Evolutionary conservation across 1,284 basidiomycete species (phyloP), one percentile per base, ranked within the genome.

Genomic region (Sphagnurus paluster): DNA sequence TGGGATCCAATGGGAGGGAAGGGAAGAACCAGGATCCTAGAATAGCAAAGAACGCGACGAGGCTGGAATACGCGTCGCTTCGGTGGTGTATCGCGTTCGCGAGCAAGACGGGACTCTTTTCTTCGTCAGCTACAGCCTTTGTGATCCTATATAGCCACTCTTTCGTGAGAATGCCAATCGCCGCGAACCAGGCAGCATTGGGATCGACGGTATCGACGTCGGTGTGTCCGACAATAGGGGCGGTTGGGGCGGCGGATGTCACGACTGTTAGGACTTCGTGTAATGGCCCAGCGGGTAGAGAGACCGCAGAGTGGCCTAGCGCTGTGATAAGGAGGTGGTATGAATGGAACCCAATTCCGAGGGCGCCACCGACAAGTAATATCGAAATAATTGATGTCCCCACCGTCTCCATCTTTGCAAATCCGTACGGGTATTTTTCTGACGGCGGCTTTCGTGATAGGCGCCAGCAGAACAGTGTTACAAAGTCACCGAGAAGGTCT

Each of bases 121-220:
- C 93, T 58, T 93, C 81, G 51, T 89, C 82, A 5, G 96, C 96
- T 21, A 98, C 93, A 50, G 80, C 82, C 62, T 87, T 87, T 39
- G 93, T 97, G 39, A 85, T 72, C 44, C 92, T 76, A 67, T 95
- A 98, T 20, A 99, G 68, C 87, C 88, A 97, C 68, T 99, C 97
- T 64, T 99, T 99, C 52, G 82, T 70, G 1, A 90, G 48, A 2
- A 98, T 83, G 52, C 88, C 86, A 25, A 85, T 64, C 0, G 85
- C 80, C 1, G 96, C 96, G 58, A 98, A 96, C 93, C 94, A 98
- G 39, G 95, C 93, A 14, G 97, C 96, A 59, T 98, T 95, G 13
- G 93, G 90, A 64, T 98, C 94, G 4, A 98, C 79, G 32, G 74
- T 67, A 48, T 81, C 72, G 11, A 69, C 72, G 57, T 87, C 86